Evolutionary conservation across 441 rosid species (phyloP).

Genomic region (Gossypium laxum): DNA sequence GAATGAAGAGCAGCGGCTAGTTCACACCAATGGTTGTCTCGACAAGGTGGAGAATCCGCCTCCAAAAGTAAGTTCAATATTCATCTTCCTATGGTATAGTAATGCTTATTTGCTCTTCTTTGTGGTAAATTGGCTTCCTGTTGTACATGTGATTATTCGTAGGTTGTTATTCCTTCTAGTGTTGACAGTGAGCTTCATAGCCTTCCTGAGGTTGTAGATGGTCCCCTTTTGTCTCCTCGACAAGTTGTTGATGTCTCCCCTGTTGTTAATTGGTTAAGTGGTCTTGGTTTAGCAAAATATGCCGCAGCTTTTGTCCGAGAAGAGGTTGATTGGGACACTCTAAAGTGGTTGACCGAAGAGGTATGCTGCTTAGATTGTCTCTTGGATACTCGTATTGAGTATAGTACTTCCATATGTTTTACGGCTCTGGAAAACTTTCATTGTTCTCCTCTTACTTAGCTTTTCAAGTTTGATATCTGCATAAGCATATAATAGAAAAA

Average conservation of each 20-base stretch:
- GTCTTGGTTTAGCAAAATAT: slow-evolving; percentile 56
- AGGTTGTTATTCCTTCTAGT: slow-evolving; percentile 25
- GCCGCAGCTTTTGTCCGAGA: slow-evolving; percentile 64
- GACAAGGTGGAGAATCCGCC: slow-evolving; percentile 36
- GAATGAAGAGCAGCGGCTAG: slow-evolving; percentile 48
- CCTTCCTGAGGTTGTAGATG: slow-evolving; percentile 25
- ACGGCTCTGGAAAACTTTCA: neutral
- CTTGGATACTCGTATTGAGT: neutral
- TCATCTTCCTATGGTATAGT: neutral
- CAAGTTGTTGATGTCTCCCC: slow-evolving; percentile 48
- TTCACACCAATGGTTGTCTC: slow-evolving; percentile 72
- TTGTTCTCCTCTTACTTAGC: neutral
- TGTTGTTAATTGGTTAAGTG: slow-evolving; percentile 52
- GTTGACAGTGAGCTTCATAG: slow-evolving; percentile 15
- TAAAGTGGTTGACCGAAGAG: slow-evolving; percentile 77
- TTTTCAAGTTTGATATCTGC: neutral
- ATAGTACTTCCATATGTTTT: neutral
- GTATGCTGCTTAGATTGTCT: slow-evolving; percentile 28
- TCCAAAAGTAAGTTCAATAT: slow-evolving; percentile 35
- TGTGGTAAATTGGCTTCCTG: neutral
- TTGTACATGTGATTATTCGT: slow-evolving; percentile 11
- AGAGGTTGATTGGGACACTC: slow-evolving; percentile 83
- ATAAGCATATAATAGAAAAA: neutral
- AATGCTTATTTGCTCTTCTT: neutral
- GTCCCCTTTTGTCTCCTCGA: slow-evolving; percentile 26